Conservation (phyloP, 208 protist species). For the Acanthamoeba culbertsoni region DNA sequence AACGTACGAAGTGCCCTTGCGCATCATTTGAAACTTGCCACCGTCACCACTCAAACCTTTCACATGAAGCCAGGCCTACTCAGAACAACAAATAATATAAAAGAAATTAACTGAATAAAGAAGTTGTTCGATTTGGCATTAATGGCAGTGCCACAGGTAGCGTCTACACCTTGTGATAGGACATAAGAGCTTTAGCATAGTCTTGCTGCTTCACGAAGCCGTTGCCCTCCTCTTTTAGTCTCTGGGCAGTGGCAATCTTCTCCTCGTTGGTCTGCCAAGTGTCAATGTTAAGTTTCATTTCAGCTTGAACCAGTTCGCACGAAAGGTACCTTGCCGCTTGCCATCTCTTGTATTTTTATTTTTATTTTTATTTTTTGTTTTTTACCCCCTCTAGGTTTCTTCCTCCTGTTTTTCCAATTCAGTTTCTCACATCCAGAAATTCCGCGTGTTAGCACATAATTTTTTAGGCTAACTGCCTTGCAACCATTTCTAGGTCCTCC, state of each 20-base stretch:
- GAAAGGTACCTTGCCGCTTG: neutral
- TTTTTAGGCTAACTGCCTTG: too few relatives aligned
- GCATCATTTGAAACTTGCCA: neutral
- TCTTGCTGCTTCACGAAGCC: neutral
- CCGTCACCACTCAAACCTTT: neutral
- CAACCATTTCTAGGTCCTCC: too few relatives aligned
- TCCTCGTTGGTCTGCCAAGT: slow-evolving; percentile 31
- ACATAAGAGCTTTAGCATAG: neutral
- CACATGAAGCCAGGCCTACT: neutral
- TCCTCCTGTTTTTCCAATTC: too few relatives aligned
- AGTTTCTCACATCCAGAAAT: too few relatives aligned
- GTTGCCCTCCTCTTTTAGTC: slow-evolving; percentile 7
- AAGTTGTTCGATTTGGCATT: too few relatives aligned
- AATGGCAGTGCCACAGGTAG: too few relatives aligned
- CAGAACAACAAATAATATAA: neutral
- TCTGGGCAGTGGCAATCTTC: neutral
- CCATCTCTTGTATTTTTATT: too few relatives aligned
- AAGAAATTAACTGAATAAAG: neutral
- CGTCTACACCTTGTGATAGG: neutral
- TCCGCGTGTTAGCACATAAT: too few relatives aligned
- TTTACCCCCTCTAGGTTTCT: too few relatives aligned
- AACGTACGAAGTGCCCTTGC: neutral
- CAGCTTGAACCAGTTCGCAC: too few relatives aligned
- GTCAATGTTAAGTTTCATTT: too few relatives aligned
- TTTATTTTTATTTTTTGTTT: too few relatives aligned